Base-by-base conservation (phyloP, 768 basidiomycete species). In the Tremella mesenterica region DNA sequence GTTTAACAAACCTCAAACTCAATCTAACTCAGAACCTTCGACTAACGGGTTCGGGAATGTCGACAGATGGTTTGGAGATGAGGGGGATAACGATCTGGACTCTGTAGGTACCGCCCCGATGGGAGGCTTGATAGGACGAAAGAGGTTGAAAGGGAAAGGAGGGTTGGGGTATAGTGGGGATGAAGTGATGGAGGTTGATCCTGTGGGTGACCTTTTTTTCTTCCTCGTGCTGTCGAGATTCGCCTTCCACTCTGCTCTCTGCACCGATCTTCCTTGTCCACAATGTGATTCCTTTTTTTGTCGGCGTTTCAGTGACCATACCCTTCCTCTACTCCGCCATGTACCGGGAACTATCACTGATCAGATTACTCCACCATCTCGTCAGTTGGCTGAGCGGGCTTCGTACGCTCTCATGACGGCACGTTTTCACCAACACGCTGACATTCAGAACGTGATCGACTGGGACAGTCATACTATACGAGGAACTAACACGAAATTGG, bases 391-490 rank as follows among this genome's bases (percentile, higher is more conserved):
- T 13, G 21, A 56, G 49, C 34, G 30, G 45, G 23, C 51, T 44
- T n/a, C 52, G 23, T 41, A 50, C 21, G 13, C 51, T 36, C n/a
- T n/a, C n/a, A n/a, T n/a, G n/a, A n/a, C n/a, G n/a, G n/a, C n/a
- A n/a, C n/a, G n/a, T n/a, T n/a, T n/a, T n/a, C n/a, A n/a, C n/a
- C n/a, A n/a, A n/a, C n/a, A n/a, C n/a, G n/a, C n/a, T n/a, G n/a
- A n/a, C n/a, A 25, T 25, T 18, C 61, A 97, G 93, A 93, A 92
- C 64, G 91, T 93, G 8, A 84, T 90, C 49, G 85, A 92, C 70
- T 99, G 95, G 95, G 95, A 99, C 76, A 83, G 83, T 54, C 80
- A 83, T 73, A 96, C 92, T 6, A 96, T 99, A 64, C 89, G 93
- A 52, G 95, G 95, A 46, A 92, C 85, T 36, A 90, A 81, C 49